Base-by-base conservation (phyloP, 257 asterid genomes). In the Solanum pinnatisectum region DNA sequence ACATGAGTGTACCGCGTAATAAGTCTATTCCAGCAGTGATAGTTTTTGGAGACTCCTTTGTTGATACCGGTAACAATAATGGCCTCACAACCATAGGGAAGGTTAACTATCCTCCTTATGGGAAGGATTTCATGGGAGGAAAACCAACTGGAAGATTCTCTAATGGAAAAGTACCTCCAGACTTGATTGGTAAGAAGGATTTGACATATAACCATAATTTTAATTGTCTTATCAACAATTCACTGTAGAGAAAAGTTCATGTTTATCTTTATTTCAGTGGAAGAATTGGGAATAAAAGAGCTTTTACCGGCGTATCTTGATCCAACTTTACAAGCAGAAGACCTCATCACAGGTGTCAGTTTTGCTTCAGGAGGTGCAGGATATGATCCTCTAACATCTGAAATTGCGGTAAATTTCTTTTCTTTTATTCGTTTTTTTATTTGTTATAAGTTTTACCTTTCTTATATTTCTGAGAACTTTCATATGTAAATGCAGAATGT, bases 351-450 rank as follows among this genome's bases (percentile, higher is more conserved):
- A 1, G 98, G 96, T 13, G 98, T 94, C 8, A 93, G 93, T 88
- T 94, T 94, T 71, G 96, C 95, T 84, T 93, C 98, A 3, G 98
- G 96, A n/a, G 96, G 94, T 30, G 77, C 88, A 25, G 98, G 98
- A 37, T 94, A 59, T 27, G 95, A 93, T 86, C 93, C 95, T 63
- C 89, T 84, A 74, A 94, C 93, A 56, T 37, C 90, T 65, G 14
- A 9, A 40, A 8, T 89, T 63, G 85, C 56, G 86, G 93, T 91
- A 86, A 2, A 78, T 11, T 52, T 79, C 30, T 56, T 49, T 87
- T 18, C 46, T 87, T n/a, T 79, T 1, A 14, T 15, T 42, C 22
- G 0, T 78, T 42, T 23, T 13, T 37, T 77, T n/a, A 39, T 77
- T 36, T 78, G 84, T n/a, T 78, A 3, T 78, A 12, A 39, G 36